Base-by-base conservation (phyloP, 2,329 filamentous ascomycete species). In the Ascochyta koolunga region DNA sequence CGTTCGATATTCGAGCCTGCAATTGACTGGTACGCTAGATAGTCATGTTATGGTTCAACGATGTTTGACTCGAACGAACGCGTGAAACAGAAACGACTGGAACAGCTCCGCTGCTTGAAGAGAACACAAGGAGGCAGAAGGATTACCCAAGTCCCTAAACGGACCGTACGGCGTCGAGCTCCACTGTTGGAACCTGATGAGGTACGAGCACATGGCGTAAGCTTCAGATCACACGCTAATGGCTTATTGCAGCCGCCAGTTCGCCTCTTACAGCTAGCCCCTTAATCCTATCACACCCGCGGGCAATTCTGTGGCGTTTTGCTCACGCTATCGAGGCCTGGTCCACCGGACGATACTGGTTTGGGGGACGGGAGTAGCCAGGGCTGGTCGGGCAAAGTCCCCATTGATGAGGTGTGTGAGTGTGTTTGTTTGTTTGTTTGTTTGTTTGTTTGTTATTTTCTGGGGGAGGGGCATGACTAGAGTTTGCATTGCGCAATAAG, bases 221-320 rank as follows among this genome's bases (percentile, higher is more conserved):
- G 63, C 58, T 45, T 33, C 44, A 31, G 45, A 59, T 62, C 64
- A 64, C 60, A 44, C 63, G 46, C 65, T 60, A 67, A 38, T 24
- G 10, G 25, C 45, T 53, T 16, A 44, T 53, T 62, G 18, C 27
- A 56, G 61, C 41, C 24, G 36, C 46, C 25, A 43, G 24, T 31
- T 16, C 41, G 50, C 50, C 8, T 36, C 21, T 48, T 32, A 1
- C n/a, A 51, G 48, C 50, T 65, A 66, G 58, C 13, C 19, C 15
- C n/a, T 43, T 33, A 37, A 32, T 41, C 51, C 51, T 41, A 36
- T 50, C 45, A 41, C 51, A 19, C 35, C 35, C 35, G 44, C 27
- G 51, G 45, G 16, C 44, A 46, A 25, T 38, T 36, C 37, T 31
- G 35, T 44, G 39, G 49, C 49, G 42, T 13, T 33, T 7, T 46